These are phyloP conservation scores for Pythium volutum DNA, from an alignment of 352 stramenopile species.

Conservation along the genomic window DNA sequence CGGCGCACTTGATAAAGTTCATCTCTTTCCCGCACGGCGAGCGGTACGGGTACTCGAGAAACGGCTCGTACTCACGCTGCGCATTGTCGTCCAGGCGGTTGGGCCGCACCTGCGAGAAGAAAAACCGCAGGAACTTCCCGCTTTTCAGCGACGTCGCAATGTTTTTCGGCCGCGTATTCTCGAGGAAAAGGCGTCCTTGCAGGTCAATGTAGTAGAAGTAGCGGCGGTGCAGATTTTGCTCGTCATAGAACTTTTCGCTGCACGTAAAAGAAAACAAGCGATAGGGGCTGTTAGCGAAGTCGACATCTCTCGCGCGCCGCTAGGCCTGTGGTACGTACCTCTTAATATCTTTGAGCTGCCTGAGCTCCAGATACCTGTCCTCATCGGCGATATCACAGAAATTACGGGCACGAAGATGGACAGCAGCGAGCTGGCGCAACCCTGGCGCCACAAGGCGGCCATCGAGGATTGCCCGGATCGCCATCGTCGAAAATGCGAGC, in stretches of 20 bases:
- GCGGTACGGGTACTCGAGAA: constrained; percentile 67
- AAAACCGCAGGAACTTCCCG: constrained; percentile 79
- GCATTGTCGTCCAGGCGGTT: constrained; percentile 25
- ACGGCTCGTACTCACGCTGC: constrained; percentile 26
- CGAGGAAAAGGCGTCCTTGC: constrained; percentile 73
- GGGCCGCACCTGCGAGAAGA: constrained; percentile 63
- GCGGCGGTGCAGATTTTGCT: constrained; percentile 46
- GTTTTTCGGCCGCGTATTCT: constrained; percentile 82
- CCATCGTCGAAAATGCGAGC: background rate
- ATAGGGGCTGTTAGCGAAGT: too few relatives aligned
- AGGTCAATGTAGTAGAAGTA: constrained; percentile 88
- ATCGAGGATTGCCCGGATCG: background rate
- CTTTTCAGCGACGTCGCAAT: constrained; percentile 83
- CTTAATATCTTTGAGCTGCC: constrained; percentile 80
- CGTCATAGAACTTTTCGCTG: constrained; percentile 77
- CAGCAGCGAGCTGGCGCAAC: background rate
- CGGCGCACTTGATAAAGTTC: constrained; percentile 87
- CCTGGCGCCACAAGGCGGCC: background rate
- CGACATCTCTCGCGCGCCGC: too few relatives aligned
- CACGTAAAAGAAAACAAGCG: background rate
- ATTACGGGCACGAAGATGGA: background rate
- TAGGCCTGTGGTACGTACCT: constrained; percentile 31
- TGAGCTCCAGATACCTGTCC: constrained; percentile 74
- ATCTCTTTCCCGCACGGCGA: constrained; percentile 82
- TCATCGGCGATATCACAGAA: constrained; percentile 27